Conservation (phyloP, 2,329 filamentous ascomycete species). For the Aureobasidium zeae region DNA sequence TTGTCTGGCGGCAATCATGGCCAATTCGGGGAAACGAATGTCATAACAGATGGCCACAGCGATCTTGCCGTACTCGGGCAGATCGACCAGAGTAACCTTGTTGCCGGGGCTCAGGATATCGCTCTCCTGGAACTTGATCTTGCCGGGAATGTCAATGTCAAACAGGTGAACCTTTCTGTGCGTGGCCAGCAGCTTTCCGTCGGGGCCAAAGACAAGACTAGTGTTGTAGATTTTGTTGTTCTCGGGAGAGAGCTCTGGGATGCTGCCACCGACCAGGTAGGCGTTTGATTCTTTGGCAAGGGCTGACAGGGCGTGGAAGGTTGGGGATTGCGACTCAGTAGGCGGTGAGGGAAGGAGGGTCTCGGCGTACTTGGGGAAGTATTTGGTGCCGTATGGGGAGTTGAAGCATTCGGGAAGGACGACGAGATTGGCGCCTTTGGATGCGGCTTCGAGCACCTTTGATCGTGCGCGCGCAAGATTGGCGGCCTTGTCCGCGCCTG, state of each 20-base stretch:
- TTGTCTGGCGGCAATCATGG: constrained; percentile 74
- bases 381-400: constrained; percentile 85
- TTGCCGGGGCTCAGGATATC: constrained; percentile 81
- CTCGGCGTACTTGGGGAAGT: constrained; percentile 89
- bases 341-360: constrained; percentile 72
- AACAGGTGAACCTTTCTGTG: constrained; percentile 95
- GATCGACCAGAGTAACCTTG: constrained; percentile 72
- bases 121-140: constrained; percentile 83
- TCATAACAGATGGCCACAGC: constrained; percentile 95
- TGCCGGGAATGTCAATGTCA: constrained; percentile 93
- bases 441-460: constrained; percentile 74
- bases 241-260: constrained; percentile 65
- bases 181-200: constrained; percentile 69
- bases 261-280: constrained; percentile 84
- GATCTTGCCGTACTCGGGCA: constrained; percentile 81
- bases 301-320: constrained; percentile 71
- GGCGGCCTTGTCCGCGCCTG: constrained; percentile 61
- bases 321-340: constrained; percentile 59
- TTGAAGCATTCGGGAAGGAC: constrained; percentile 99
- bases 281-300: constrained; percentile 70
- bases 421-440: constrained; percentile 69
- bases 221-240: constrained; percentile 84
- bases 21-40: constrained; percentile 89
- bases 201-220: constrained; percentile 68
- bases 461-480: constrained; percentile 75